Evolutionary conservation across 495 filamentous ascomycete species (phyloP).

Genomic region (Xylaria palmicola): DNA sequence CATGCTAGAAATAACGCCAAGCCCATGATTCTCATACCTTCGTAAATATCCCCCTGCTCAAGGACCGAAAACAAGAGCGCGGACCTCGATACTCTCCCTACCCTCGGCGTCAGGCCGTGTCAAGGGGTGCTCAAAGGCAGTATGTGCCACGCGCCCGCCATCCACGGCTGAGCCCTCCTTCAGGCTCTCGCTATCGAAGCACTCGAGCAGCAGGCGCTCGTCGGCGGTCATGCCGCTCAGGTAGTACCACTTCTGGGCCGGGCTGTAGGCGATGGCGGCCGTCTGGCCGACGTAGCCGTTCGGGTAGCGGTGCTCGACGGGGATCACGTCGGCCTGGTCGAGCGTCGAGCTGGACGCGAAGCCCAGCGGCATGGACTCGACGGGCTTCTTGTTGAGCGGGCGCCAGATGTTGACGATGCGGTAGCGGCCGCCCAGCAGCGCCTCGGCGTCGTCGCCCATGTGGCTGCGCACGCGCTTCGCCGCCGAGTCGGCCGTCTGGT

Average conservation of each 20-base stretch:
- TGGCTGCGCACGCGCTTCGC: slow-evolving; percentile 65
- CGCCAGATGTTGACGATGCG: slow-evolving; percentile 90
- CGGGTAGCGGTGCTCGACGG: slow-evolving; percentile 74
- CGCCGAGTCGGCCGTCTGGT: slow-evolving; percentile 70
- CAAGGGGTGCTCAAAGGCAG: slow-evolving; percentile 74
- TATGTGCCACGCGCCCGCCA: slow-evolving; percentile 72
- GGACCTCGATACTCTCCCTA: slow-evolving; percentile 84
- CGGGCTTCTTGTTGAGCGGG: slow-evolving; percentile 65
- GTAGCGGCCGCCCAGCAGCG: slow-evolving; percentile 60
- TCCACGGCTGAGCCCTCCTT: slow-evolving; percentile 49
- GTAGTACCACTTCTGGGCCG: slow-evolving; percentile 70
- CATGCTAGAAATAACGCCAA: neutral
- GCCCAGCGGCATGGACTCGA: slow-evolving; percentile 67
- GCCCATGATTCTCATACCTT: neutral
- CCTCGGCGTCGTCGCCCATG: slow-evolving; percentile 54
- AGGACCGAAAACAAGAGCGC: slow-evolving; percentile 77
- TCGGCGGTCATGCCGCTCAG: slow-evolving; percentile 72
- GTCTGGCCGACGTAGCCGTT: slow-evolving; percentile 70
- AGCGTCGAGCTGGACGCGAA: slow-evolving; percentile 65
- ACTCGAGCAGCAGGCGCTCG: slow-evolving; percentile 79
- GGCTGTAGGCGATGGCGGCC: slow-evolving; percentile 63
- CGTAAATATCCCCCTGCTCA: slow-evolving; percentile 26
- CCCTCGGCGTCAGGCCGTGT: slow-evolving; percentile 58
- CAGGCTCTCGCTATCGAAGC: slow-evolving; percentile 64
- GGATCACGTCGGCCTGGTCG: slow-evolving; percentile 62